These are phyloP conservation scores for Sugiyamaella castrensis DNA, from an alignment of 1,139 yeast genomes.

Conservation along the genomic window DNA sequence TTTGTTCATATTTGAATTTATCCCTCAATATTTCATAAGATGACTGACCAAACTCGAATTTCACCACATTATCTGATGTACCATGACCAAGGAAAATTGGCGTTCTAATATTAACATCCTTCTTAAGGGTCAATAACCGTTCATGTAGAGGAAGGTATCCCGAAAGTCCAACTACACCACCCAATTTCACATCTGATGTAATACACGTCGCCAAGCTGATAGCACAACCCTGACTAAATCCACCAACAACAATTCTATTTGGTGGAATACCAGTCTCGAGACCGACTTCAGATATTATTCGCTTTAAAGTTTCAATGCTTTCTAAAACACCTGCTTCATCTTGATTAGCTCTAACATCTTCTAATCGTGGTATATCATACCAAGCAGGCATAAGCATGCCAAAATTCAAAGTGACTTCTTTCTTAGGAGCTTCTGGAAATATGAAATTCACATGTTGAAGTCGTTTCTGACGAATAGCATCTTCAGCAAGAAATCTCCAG, in stretches of 20 bases:
- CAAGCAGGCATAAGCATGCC: slow-evolving; percentile 77
- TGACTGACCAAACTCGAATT: slow-evolving; percentile 46
- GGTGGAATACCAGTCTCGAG: slow-evolving; percentile 61
- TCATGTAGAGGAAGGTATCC: slow-evolving; percentile 67
- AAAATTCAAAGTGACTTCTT: slow-evolving; percentile 64
- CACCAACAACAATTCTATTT: slow-evolving; percentile 78
- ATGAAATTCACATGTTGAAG: slow-evolving; percentile 67
- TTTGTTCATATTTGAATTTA: slow-evolving; percentile 54
- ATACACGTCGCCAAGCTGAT: slow-evolving; percentile 42
- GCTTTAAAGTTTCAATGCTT: slow-evolving; percentile 52
- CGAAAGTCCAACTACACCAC: slow-evolving; percentile 73
- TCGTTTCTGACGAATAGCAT: slow-evolving; percentile 40
- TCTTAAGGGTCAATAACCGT: slow-evolving; percentile 38
- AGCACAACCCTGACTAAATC: slow-evolving; percentile 94
- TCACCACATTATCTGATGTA: slow-evolving; percentile 64
- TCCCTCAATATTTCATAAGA: slow-evolving; percentile 40
- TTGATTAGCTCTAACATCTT: slow-evolving; percentile 45
- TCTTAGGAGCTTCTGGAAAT: slow-evolving; percentile 83
- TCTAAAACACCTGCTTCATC: slow-evolving; percentile 65
- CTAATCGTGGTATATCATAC: slow-evolving; percentile 74
- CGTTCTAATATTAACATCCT: slow-evolving; percentile 51
- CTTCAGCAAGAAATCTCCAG: slow-evolving; percentile 68
- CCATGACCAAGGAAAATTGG: slow-evolving; percentile 94
- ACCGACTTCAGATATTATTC: slow-evolving; percentile 56
- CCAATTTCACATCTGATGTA: slow-evolving; percentile 56